Base-by-base conservation (phyloP, 2,329 filamentous ascomycete genomes). In the Nigrospora sphaerica region DNA sequence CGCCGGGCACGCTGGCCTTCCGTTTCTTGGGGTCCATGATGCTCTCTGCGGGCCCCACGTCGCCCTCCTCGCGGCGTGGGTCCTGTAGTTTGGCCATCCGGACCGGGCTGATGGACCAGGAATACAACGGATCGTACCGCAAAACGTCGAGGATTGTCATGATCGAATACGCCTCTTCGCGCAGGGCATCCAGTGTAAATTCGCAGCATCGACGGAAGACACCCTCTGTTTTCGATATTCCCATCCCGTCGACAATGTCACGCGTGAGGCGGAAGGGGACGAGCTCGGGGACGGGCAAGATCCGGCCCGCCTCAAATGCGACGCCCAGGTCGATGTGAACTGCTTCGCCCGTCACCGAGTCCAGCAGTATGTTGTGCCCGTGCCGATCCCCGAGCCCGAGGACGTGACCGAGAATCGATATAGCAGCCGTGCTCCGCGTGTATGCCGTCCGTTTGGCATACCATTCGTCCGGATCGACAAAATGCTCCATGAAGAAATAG, bases 101-200 rank as follows among this genome's bases (percentile, higher is more conserved):
- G 32, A 84, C 71, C 0, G 81, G 81, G 12, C 88, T 93, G 46
- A 96, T 83, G 33, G 88, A 92, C 93, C 93, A 99, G 50, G 83
- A 93, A 65, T 97, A 95, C 50, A 99, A 71, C 1, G 93, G 95
- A 73, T 99, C 93, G 66, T 96, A 97, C n/a, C 95, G 86, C 49
- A 99, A 72, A 18, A 98, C 95, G 61, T 98, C 95, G 17, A 99
- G 80, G 45, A 98, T 90, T 0, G 93, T 97, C 91, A 96, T 97
- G 69, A 99, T 98, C 39, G 86, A 91, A 62, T 95, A 95, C 12
- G 88, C 88, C 63, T 98, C 93, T 57, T 95, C 87, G n/a, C 93
- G 84, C 33, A 99, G 73, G 2, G 95, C 91, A 51, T 96, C 90
- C 32, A 99, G 80, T 0, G 91, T 97, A 63, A 97, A 97, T 63